Conservation (phyloP, 2,329 filamentous ascomycete genomes). For the Colletotrichum coccodes region DNA sequence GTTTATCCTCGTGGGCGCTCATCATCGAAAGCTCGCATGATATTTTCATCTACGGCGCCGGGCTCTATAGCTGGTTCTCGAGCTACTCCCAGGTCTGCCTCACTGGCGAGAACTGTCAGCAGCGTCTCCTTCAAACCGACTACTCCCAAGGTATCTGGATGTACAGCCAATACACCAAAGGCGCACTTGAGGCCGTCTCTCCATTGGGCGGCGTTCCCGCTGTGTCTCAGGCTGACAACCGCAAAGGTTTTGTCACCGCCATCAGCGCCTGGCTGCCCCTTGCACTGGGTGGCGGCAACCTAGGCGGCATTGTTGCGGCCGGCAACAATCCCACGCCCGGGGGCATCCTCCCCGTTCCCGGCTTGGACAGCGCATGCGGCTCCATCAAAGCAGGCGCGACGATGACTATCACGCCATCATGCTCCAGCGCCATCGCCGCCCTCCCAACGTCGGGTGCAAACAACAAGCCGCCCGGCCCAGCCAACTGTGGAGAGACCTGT, state of each 20-base stretch:
- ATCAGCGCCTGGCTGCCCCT: not conserved
- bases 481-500: not conserved
- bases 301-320: too few species aligned
- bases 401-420: too few species aligned
- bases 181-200: conserved; percentile 19
- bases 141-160: conserved; percentile 38
- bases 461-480: too few species aligned
- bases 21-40: conserved; percentile 35
- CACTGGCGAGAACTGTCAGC: conserved; percentile 37
- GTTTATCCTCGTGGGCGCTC: conserved; percentile 38
- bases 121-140: conserved; percentile 32
- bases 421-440: too few species aligned
- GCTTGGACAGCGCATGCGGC: too few species aligned
- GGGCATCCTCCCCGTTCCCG: too few species aligned
- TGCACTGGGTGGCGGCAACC: too few species aligned
- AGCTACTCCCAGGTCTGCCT: conserved; percentile 40
- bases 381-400: too few species aligned
- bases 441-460: too few species aligned
- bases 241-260: not conserved
- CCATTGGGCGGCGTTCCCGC: not conserved
- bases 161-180: conserved; percentile 37
- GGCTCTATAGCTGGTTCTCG: conserved; percentile 42
- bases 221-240: not conserved
- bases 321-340: too few species aligned
- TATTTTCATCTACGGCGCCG: conserved; percentile 39